phyloP scores from a whole-genome alignment of 305 asterid genomes.

The Solanum aculeatissimum region DNA sequence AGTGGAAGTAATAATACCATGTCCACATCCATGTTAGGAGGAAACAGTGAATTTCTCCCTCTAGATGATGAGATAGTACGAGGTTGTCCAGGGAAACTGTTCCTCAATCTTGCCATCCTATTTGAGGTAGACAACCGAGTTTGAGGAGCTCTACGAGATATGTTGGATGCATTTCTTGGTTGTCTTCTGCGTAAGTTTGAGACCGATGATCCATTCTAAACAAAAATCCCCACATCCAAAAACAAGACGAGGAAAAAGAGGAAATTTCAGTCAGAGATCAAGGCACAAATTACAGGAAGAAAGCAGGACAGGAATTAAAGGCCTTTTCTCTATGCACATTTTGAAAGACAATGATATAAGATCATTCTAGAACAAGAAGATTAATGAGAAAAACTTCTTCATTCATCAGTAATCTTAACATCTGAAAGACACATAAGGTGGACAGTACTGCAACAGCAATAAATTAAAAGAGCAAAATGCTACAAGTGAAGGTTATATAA shows the following conservation, averaged over 20 bases:
- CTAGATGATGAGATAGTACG: slow-evolving; percentile 38
- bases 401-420: background rate
- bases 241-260: background rate
- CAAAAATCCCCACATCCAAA: background rate
- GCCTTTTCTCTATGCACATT: background rate
- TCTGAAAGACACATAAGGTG: background rate
- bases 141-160: slow-evolving; percentile 34
- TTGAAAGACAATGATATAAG: background rate
- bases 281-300: background rate
- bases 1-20: slow-evolving; percentile 31
- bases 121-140: slow-evolving; percentile 31
- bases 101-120: slow-evolving; percentile 58
- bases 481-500: background rate
- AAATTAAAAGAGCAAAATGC: background rate
- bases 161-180: slow-evolving; percentile 26
- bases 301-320: background rate
- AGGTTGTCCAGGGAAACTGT: slow-evolving; percentile 60
- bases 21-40: slow-evolving; percentile 74
- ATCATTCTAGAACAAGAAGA: background rate
- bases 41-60: slow-evolving; percentile 51
- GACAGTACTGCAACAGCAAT: background rate
- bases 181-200: slow-evolving; percentile 34
- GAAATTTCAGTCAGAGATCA: background rate
- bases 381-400: background rate
- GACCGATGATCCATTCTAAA: slow-evolving; percentile 31